Conservation (phyloP, 148 eudicot genomes). For the Suaeda aralocaspica region DNA sequence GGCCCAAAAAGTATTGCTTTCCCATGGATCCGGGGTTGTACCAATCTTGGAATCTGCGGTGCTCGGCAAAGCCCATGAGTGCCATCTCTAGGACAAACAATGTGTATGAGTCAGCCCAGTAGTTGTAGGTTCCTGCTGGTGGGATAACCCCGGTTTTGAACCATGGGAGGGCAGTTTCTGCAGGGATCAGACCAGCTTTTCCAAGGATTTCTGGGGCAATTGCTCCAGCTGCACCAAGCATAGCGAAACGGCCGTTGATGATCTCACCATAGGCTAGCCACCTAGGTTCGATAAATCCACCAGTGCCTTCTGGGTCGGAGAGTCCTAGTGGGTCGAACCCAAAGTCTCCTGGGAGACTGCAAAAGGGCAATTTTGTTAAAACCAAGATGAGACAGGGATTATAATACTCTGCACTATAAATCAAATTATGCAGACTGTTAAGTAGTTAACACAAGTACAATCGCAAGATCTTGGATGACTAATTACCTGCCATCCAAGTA, state of each 20-base stretch:
- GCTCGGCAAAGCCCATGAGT: conserved; percentile 96
- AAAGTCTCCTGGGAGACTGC: conserved; percentile 93
- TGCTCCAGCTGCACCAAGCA: conserved; percentile 87
- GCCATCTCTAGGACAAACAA: conserved; percentile 89
- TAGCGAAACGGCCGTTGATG: conserved; percentile 88
- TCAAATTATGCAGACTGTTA: too few relatives aligned
- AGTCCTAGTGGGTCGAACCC: conserved; percentile 98
- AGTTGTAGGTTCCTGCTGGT: conserved; percentile 88
- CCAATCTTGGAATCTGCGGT: conserved; percentile 93
- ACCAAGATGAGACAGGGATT: background rate
- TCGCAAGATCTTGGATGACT: background rate
- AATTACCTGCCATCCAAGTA: conserved; percentile 93
- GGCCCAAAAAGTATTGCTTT: conserved; percentile 83
- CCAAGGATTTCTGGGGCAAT: conserved; percentile 91
- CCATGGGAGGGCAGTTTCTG: conserved; percentile 95
- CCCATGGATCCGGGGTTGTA: conserved; percentile 91
- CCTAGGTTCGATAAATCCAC: conserved; percentile 96
- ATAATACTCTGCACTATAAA: too few relatives aligned
- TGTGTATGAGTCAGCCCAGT: conserved; percentile 93
- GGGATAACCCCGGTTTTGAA: conserved; percentile 96
- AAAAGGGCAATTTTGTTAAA: background rate
- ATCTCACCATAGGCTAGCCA: conserved; percentile 98
- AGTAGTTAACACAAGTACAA: too few relatives aligned
- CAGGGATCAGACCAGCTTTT: conserved; percentile 78
- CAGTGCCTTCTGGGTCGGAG: conserved; percentile 98